These are phyloP conservation scores for Magnaporthiopsis rhizophila DNA, from an alignment of 2,329 filamentous ascomycete genomes.

Conservation along the genomic window DNA sequence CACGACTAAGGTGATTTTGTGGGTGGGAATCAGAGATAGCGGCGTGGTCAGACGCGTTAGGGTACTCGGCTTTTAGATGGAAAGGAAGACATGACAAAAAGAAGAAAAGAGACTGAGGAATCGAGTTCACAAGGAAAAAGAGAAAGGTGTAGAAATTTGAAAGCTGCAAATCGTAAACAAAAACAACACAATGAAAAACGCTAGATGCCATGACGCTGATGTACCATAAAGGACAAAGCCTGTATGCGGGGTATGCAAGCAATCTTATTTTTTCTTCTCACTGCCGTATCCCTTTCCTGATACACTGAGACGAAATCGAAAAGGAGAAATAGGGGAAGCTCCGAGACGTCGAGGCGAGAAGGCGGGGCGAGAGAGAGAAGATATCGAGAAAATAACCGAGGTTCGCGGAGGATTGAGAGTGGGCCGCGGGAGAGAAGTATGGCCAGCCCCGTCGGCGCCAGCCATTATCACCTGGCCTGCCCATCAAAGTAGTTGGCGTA, in stretches of 20 bases:
- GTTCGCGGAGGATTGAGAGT: constrained; percentile 3
- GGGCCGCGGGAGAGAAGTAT: no score
- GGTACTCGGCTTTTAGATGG: not conserved
- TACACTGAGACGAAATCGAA: constrained; percentile 14
- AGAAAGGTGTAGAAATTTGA: constrained; percentile 8
- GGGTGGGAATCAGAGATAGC: no score
- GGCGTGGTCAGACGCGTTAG: no score
- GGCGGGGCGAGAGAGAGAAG: not conserved
- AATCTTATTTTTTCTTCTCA: constrained; percentile 25
- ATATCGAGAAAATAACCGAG: constrained; percentile 2
- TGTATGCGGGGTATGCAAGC: constrained; percentile 36
- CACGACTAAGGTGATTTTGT: no score
- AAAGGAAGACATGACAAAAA: not conserved
- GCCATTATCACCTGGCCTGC: constrained; percentile 1
- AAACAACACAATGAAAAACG: constrained; percentile 24
- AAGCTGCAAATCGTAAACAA: constrained; percentile 12
- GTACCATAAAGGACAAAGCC: constrained; percentile 21
- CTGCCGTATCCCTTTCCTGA: constrained; percentile 13
- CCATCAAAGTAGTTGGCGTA: constrained; percentile 32
- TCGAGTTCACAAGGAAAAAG: constrained; percentile 3
- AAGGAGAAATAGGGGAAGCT: constrained; percentile 11
- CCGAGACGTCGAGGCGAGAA: no score
- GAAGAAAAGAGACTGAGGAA: constrained; percentile 11
- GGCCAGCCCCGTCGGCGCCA: not conserved
- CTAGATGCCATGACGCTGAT: constrained; percentile 39